Evolutionary conservation across 495 filamentous ascomycete genomes (phyloP).

Genomic region (Antarctomyces pellizariae): DNA sequence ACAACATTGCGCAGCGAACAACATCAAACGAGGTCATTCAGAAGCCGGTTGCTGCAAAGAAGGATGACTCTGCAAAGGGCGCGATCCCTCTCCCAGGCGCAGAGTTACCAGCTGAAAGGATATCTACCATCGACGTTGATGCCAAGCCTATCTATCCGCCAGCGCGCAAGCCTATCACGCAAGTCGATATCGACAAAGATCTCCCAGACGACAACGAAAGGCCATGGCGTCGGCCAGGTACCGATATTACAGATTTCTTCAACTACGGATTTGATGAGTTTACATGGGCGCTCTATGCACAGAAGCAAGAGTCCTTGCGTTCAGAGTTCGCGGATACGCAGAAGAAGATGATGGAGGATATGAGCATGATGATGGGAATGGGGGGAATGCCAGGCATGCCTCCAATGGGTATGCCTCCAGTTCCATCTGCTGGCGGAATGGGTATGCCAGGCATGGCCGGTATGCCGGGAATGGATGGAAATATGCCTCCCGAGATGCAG

Average conservation of each 20-base stretch:
- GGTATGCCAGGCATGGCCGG: constrained; percentile 31
- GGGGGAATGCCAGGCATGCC: constrained; percentile 43
- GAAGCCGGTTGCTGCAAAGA: constrained; percentile 21
- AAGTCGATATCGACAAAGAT: constrained; percentile 54
- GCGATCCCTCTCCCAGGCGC: constrained; percentile 10
- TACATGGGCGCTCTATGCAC: constrained; percentile 86
- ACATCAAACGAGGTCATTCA: constrained; percentile 23
- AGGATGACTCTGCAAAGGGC: constrained; percentile 13
- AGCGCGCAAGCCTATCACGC: constrained; percentile 56
- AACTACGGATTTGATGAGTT: constrained; percentile 99
- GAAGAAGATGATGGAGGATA: constrained; percentile 70
- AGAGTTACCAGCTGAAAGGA: constrained; percentile 31
- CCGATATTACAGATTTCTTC: constrained; percentile 91
- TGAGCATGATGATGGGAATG: constrained; percentile 64
- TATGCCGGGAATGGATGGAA: constrained; percentile 48
- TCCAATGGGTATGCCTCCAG: constrained; percentile 24
- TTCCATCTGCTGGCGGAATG: constrained; percentile 11
- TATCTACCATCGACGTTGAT: constrained; percentile 64
- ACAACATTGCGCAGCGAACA: constrained; percentile 41
- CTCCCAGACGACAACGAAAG: constrained; percentile 65
- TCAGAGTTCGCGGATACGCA: constrained; percentile 47
- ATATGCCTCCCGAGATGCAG: constrained; percentile 58
- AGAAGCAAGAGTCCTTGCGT: constrained; percentile 61
- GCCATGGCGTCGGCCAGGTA: constrained; percentile 89
- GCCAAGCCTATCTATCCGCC: constrained; percentile 55